Percentiles rank a stretch among this genome's conserved stretches.
Conservation (phyloP, 768 basidiomycete genomes). For the Trametes punicea region DNA sequence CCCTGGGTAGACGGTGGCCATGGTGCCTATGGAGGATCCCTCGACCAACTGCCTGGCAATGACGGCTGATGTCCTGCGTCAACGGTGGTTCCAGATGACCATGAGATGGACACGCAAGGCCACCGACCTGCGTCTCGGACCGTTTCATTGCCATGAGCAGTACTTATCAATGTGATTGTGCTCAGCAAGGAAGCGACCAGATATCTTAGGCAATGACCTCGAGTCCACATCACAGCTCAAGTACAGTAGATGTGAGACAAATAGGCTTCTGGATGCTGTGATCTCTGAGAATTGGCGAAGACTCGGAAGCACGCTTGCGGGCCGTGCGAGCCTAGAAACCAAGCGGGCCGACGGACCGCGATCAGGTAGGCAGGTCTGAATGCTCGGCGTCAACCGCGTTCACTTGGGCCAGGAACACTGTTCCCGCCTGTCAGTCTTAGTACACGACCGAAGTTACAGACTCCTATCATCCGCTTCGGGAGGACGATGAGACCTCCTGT, state of each 20-base stretch:
- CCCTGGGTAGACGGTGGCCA: constrained; percentile 47
- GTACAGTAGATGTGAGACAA: too few species aligned
- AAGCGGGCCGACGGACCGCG: constrained; percentile 1
- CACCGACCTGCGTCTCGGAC: constrained; percentile 47
- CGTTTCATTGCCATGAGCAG: too few species aligned
- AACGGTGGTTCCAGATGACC: neutral
- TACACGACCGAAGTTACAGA: too few species aligned
- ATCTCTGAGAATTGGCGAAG: neutral
- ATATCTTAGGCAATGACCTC: too few species aligned
- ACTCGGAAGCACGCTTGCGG: neutral
- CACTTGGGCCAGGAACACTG: too few species aligned
- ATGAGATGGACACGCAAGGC: neutral
- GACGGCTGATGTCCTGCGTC: constrained; percentile 32
- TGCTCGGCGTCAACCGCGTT: neutral
- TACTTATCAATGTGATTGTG: too few species aligned
- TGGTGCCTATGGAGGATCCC: constrained; percentile 41
- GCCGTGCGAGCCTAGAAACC: too few species aligned
- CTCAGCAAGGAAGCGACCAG: constrained; percentile 21
- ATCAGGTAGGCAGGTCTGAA: constrained; percentile 4
- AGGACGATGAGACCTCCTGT: too few species aligned
- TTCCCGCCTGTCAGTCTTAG: too few species aligned
- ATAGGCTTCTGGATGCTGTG: neutral
- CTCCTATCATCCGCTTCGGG: too few species aligned
- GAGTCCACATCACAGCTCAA: too few species aligned
- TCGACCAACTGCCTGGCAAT: constrained; percentile 44